Evolutionary conservation across 2,329 filamentous ascomycete genomes (phyloP).

Genomic region (Zymoseptoria crescenta): DNA sequence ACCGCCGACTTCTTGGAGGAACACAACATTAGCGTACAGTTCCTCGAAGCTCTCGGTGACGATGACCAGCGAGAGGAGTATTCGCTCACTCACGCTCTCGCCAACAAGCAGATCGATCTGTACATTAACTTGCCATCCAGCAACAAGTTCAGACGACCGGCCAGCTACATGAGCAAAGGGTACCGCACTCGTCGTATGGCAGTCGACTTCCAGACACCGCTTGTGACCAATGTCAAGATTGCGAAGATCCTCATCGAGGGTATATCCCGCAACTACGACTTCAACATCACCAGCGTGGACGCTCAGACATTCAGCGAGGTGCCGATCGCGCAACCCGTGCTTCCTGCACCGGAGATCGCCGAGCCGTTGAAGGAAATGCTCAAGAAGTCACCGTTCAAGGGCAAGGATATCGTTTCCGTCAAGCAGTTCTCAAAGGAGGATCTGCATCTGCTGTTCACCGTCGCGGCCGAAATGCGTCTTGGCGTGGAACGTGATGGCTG

Average conservation of each 20-base stretch:
- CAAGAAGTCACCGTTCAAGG: conserved; percentile 76
- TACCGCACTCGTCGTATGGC: conserved; percentile 97
- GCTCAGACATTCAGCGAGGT: conserved; percentile 67
- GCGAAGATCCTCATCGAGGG: conserved; percentile 96
- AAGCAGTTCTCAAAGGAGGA: conserved; percentile 82
- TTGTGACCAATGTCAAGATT: conserved; percentile 99
- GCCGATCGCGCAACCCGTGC: conserved; percentile 12
- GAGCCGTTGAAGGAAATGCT: conserved; percentile 62
- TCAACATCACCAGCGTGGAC: conserved; percentile 76
- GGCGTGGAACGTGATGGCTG: conserved; percentile 89
- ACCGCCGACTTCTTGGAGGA: conserved; percentile 95
- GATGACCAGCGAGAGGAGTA: conserved; percentile 91
- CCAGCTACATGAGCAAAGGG: conserved; percentile 97
- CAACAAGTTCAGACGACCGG: conserved; percentile 92
- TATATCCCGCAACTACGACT: conserved; percentile 77
- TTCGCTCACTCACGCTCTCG: conserved; percentile 90
- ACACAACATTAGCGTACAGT: conserved; percentile 85
- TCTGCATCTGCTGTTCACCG: conserved; percentile 87
- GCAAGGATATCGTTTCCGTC: conserved; percentile 83
- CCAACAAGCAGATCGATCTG: conserved; percentile 95
- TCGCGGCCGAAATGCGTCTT: conserved; percentile 94
- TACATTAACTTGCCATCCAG: conserved; percentile 99
- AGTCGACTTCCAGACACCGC: conserved; percentile 91
- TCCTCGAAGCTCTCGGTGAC: conserved; percentile 73
- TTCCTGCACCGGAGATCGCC: conserved; percentile 39